Evolutionary conservation across 2,329 filamentous ascomycete species (phyloP), one percentile per base, ranked within the genome.

Genomic region (Annulohypoxylon truncatum): DNA sequence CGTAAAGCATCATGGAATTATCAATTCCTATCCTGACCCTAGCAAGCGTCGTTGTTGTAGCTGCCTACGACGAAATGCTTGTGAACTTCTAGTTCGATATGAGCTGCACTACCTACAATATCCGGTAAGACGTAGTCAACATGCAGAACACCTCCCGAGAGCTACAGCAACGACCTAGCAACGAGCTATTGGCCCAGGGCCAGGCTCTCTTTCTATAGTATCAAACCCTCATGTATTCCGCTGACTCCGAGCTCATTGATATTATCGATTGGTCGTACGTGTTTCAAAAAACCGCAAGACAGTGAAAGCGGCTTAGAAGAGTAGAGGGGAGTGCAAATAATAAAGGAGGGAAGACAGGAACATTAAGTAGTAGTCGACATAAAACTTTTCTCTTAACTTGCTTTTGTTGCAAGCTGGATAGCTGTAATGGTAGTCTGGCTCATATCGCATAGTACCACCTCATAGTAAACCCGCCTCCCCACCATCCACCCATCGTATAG

Each of bases 181-280:
- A 42, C n/a, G 55, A 58, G 55, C 31, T 58, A 4, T 46, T 58
- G 2, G 44, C 33, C 10, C 29, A 12, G 15, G 55, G 33, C 31
- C 12, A 31, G 13, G 47, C 56, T 3, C 35, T 51, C 2, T 46
- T n/a, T 20, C 4, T 18, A 8, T 35, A 60, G 24, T 60, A 60
- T 28, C 13, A 24, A 20, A 20, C n/a, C 13, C 5, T 46, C 3
- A 13, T 38, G 8, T 53, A 38, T 28, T 13, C 48, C 8, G 28
- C 47, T 12, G 38, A 35, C 9, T 20, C 48, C 38, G 53, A 60
- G 47, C 42, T 50, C 50, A 50, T 31, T 7, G 12, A 54, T 2
- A 35, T 42, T 15, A 55, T 55, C 31, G 33, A 61, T 46, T 35
- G 51, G 50, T 54, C 33, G 42, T 61, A 61, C 15, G 31, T 46